Conservation (phyloP, 352 stramenopile genomes). For the Phytophthora megakarya region DNA sequence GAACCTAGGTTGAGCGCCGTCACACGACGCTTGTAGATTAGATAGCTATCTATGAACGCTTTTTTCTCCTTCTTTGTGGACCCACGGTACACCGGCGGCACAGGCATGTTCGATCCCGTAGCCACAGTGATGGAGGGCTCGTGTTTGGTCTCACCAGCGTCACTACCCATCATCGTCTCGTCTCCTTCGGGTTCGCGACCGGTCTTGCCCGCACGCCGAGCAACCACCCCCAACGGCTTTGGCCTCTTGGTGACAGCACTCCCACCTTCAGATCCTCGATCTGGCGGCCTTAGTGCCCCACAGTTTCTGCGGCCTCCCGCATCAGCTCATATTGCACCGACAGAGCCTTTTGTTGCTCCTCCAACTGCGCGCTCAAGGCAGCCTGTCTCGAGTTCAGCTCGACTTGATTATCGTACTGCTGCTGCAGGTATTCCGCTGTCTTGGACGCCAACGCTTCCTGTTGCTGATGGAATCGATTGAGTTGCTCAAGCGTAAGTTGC, state of each 20-base stretch:
- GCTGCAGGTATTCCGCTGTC: conserved; percentile 7
- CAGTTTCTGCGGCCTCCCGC: conserved; percentile 5
- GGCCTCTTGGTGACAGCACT: neutral
- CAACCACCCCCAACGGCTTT: neutral
- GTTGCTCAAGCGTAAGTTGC: conserved; percentile 12
- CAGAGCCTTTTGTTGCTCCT: conserved; percentile 9
- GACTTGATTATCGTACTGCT: conserved; percentile 11
- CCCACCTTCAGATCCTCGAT: conserved; percentile 10
- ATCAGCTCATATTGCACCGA: conserved; percentile 6
- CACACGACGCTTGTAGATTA: neutral
- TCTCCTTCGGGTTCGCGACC: no score
- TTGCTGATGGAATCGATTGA: conserved; percentile 10
- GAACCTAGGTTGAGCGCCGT: neutral
- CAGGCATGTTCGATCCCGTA: neutral
- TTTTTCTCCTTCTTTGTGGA: conserved; percentile 35
- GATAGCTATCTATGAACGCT: neutral
- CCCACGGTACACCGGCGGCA: neutral
- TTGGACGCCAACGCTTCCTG: neutral
- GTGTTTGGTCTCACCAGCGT: no score
- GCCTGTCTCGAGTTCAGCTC: conserved; percentile 13
- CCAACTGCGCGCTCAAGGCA: conserved; percentile 4
- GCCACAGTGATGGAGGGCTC: neutral
- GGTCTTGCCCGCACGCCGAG: no score
- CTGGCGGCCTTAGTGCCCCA: conserved; percentile 2
- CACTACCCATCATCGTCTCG: no score